These are phyloP conservation scores for Thielaviopsis punctulata DNA, from an alignment of 2,329 filamentous ascomycete genomes.

Conservation along the genomic window DNA sequence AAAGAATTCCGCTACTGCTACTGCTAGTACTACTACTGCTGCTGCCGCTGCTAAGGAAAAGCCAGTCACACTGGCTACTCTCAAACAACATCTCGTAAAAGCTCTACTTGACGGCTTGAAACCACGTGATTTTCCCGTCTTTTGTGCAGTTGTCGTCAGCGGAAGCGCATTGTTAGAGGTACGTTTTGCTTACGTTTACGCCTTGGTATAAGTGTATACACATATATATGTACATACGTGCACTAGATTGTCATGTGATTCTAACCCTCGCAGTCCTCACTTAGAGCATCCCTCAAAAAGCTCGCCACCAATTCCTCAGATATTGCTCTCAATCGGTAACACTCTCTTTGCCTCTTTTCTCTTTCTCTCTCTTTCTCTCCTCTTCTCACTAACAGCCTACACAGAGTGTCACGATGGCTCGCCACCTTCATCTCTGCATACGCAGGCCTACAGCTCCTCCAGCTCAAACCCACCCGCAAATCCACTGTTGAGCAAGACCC, in stretches of 20 bases:
- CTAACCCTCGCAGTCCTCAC: neutral
- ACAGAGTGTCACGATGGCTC: constrained; percentile 27
- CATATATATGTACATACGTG: neutral
- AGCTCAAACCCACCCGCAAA: constrained; percentile 32
- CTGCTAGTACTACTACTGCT: neutral
- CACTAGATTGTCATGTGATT: neutral
- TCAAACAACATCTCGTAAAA: constrained; percentile 9
- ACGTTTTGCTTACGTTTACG: neutral
- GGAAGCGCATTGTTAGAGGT: constrained; percentile 45
- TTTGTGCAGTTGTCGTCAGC: constrained; percentile 43
- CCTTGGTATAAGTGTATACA: neutral
- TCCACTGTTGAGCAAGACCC: constrained; percentile 23
- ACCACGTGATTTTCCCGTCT: constrained; percentile 40
- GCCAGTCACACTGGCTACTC: neutral
- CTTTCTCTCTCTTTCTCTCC: neutral
- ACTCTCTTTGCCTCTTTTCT: neutral
- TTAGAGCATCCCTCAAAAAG: constrained; percentile 5
- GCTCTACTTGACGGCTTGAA: constrained; percentile 36
- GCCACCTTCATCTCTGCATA: constrained; percentile 41
- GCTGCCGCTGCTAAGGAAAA: neutral
- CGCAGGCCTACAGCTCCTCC: constrained; percentile 38
- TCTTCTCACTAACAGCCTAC: neutral
- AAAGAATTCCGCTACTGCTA: neutral
- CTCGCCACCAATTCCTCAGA: constrained; percentile 7
- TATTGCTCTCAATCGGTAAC: constrained; percentile 4